A percentile compares a stretch with the other conserved stretches of the same genome.
These are phyloP conservation scores for Taphrina pruni DNA, from an alignment of 1,139 yeast genomes.

Conservation along the genomic window DNA sequence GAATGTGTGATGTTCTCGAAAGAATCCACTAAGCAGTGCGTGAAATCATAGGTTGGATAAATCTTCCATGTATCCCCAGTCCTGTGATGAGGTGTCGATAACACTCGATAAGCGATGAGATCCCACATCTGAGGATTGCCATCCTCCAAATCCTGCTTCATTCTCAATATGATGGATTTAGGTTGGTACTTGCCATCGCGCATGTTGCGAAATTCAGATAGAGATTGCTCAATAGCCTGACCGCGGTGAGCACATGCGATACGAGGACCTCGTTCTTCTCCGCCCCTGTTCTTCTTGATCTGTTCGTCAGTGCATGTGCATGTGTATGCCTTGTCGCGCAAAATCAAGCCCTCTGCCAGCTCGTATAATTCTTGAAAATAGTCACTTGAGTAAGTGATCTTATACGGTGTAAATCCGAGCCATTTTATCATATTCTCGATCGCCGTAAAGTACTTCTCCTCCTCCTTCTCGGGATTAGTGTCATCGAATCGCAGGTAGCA, in stretches of 20 bases:
- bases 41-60: constrained; percentile 97
- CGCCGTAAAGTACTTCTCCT: constrained; percentile 83
- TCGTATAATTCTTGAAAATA: constrained; percentile 87
- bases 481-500: constrained; percentile 95
- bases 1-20: constrained; percentile 79
- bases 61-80: constrained; percentile 97
- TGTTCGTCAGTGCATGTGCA: constrained; percentile 90
- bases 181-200: constrained; percentile 83
- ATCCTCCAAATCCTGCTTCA: constrained; percentile 91
- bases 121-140: constrained; percentile 99
- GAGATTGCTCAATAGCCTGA: constrained; percentile 72
- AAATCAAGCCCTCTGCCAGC: constrained; percentile 80
- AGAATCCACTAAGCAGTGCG: constrained; percentile 98
- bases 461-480: constrained; percentile 98
- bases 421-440: constrained; percentile 84
- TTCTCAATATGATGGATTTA: constrained; percentile 92
- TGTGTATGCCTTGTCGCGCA: constrained; percentile 76
- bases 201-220: constrained; percentile 85
- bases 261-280: constrained; percentile 89
- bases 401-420: constrained; percentile 94
- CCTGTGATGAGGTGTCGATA: constrained; percentile 91
- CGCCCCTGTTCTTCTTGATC: constrained; percentile 86
- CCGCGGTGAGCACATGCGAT: constrained; percentile 77
- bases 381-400: constrained; percentile 93
- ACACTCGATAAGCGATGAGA: constrained; percentile 94